These are phyloP conservation scores for Trichoderma polysporum DNA, from an alignment of 2,329 filamentous ascomycete species.

Conservation along the genomic window DNA sequence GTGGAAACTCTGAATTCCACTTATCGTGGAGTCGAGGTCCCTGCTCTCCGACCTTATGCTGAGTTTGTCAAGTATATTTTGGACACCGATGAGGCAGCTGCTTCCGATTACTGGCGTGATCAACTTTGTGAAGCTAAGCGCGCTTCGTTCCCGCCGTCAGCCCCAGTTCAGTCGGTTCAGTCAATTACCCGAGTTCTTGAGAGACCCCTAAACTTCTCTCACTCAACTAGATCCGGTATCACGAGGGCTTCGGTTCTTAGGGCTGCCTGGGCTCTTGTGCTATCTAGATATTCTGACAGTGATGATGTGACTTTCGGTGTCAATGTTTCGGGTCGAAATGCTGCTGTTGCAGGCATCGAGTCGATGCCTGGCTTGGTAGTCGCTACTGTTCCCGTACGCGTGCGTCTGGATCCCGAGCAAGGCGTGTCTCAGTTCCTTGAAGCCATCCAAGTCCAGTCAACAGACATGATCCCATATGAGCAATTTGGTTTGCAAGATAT, in stretches of 20 bases:
- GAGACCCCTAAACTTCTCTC: neutral
- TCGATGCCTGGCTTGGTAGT: slow-evolving; percentile 32
- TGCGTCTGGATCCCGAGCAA: slow-evolving; percentile 20
- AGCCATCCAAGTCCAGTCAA: neutral
- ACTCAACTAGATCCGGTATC: neutral
- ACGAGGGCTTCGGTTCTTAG: slow-evolving; percentile 26
- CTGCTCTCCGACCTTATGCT: slow-evolving; percentile 16
- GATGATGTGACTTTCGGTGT: slow-evolving; percentile 30
- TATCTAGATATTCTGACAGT: slow-evolving; percentile 24
- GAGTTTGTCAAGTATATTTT: slow-evolving; percentile 21
- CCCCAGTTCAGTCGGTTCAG: neutral
- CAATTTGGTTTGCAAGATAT: slow-evolving; percentile 27
- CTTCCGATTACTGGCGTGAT: neutral
- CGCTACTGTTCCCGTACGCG: slow-evolving; percentile 32
- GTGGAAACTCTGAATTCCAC: neutral
- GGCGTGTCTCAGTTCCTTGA: slow-evolving; percentile 24
- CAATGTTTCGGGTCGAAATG: slow-evolving; percentile 32
- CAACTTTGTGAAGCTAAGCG: slow-evolving; percentile 12
- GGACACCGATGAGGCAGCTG: neutral
- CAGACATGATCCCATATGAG: slow-evolving; percentile 21
- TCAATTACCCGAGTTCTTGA: neutral
- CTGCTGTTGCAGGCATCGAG: slow-evolving; percentile 28
- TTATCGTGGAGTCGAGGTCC: slow-evolving; percentile 6
- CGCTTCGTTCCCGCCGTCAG: slow-evolving; percentile 4
- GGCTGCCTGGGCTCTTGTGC: slow-evolving; percentile 29